A percentile compares a stretch with the other conserved stretches of the same genome.
Conservation (phyloP, 768 basidiomycete species). For the Trametes coccinea region DNA sequence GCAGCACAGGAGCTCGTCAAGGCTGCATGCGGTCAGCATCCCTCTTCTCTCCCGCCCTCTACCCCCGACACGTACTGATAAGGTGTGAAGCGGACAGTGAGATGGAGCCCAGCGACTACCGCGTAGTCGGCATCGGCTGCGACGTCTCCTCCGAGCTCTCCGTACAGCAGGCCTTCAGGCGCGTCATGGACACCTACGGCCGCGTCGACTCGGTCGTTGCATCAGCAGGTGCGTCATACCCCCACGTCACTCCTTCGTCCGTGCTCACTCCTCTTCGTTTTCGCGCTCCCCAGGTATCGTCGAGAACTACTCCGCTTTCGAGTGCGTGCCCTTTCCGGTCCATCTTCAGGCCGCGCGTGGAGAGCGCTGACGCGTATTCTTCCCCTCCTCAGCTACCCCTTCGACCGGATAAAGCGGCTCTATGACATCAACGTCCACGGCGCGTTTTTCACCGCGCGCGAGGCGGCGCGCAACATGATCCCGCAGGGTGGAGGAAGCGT, state of each 20-base stretch:
- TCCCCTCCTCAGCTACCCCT: slow-evolving; percentile 65
- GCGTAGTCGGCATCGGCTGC: slow-evolving; percentile 77
- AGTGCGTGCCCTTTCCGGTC: slow-evolving; percentile 48
- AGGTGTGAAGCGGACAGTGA: slow-evolving; percentile 52
- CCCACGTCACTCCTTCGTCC: not conserved
- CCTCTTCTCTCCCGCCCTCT: slow-evolving; percentile 9
- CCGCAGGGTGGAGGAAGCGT: slow-evolving; percentile 77
- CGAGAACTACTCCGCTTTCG: slow-evolving; percentile 86
- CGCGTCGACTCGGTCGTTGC: slow-evolving; percentile 83
- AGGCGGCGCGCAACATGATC: slow-evolving; percentile 92
- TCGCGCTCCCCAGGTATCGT: slow-evolving; percentile 61
- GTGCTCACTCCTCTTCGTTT: not conserved
- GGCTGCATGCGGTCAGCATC: slow-evolving; percentile 49
- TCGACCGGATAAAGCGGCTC: slow-evolving; percentile 78
- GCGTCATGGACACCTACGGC: slow-evolving; percentile 64
- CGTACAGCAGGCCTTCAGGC: slow-evolving; percentile 71
- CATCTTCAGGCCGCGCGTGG: not conserved
- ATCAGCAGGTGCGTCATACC: slow-evolving; percentile 66
- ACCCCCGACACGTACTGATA: slow-evolving; percentile 30
- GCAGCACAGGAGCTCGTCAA: slow-evolving; percentile 70
- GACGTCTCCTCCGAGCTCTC: slow-evolving; percentile 84
- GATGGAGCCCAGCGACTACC: slow-evolving; percentile 54
- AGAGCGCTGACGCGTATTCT: slow-evolving; percentile 17
- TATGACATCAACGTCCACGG: slow-evolving; percentile 96
- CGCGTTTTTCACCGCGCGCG: slow-evolving; percentile 92